These are phyloP conservation scores for Eucommia ulmoides DNA, from an alignment of 257 asterid species.

Conservation along the genomic window DNA sequence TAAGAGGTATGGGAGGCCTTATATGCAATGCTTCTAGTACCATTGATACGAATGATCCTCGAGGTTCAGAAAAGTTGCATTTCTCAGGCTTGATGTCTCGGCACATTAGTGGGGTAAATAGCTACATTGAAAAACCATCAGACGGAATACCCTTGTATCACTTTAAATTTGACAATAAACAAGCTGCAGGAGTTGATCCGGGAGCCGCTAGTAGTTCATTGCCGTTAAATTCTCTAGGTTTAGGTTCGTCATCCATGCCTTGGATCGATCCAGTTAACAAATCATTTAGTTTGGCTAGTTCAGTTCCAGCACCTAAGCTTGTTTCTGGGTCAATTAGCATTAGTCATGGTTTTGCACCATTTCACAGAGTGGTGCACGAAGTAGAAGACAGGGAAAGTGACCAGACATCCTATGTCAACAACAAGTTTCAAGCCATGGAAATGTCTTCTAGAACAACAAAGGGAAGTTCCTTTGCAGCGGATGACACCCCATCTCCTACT, in stretches of 20 bases:
- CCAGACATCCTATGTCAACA: conserved; percentile 42
- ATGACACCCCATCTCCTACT: conserved; percentile 32
- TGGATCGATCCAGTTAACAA: conserved; percentile 84
- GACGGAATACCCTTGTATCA: conserved; percentile 87
- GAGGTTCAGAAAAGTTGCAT: conserved; percentile 76
- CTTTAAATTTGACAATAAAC: conserved; percentile 72
- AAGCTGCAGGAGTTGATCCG: conserved; percentile 30
- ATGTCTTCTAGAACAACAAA: conserved; percentile 39
- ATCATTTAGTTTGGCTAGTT: conserved; percentile 71
- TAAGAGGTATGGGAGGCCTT: conserved; percentile 41
- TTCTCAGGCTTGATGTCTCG: conserved; percentile 93
- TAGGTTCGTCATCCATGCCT: conserved; percentile 83
- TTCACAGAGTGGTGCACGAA: conserved; percentile 98
- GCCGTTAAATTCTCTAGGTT: conserved; percentile 51
- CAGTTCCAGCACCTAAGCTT: conserved; percentile 72
- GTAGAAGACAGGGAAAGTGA: conserved; percentile 79
- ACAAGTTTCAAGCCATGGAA: conserved; percentile 59
- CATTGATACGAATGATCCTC: conserved; percentile 43
- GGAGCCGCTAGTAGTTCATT: conserved; percentile 55
- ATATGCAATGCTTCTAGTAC: conserved; percentile 30
- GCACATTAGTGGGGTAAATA: conserved; percentile 79
- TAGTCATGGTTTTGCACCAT: conserved; percentile 55
- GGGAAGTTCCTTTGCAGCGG: conserved; percentile 40
- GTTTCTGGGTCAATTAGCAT: conserved; percentile 70
- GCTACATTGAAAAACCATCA: conserved; percentile 82